Evolutionary conservation across 1,139 yeast species (phyloP).

Genomic region (Candida tropicalis): DNA sequence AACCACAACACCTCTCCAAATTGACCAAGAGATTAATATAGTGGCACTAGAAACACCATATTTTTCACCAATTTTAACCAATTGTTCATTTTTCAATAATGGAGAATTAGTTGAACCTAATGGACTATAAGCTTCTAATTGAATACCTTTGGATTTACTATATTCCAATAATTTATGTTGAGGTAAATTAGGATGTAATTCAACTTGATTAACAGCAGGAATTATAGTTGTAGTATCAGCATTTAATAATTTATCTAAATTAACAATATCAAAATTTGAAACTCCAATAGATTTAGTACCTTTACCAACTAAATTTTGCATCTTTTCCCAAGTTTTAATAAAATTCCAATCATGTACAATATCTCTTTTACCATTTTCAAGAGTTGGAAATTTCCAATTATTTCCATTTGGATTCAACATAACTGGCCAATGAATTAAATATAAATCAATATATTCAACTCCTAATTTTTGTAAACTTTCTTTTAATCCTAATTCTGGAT

Average conservation of each 20-base stretch:
- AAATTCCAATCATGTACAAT: constrained; percentile 40
- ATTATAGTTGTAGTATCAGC: not conserved
- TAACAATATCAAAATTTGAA: constrained; percentile 2
- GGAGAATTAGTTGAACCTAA: constrained; percentile 60
- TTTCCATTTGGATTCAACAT: constrained; percentile 46
- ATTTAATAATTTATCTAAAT: constrained; percentile 2
- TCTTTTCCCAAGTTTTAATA: not conserved
- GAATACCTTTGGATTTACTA: not conserved
- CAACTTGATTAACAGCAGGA: constrained; percentile 5
- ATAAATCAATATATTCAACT: constrained; percentile 76
- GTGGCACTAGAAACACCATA: constrained; percentile 45
- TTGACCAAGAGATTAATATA: constrained; percentile 55
- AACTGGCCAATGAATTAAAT: constrained; percentile 83
- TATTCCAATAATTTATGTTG: constrained; percentile 3
- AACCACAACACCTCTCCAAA: constrained; percentile 52
- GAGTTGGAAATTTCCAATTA: constrained; percentile 29
- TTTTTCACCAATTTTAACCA: constrained; percentile 46
- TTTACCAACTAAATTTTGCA: constrained; percentile 1
- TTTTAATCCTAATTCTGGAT: constrained; percentile 57
- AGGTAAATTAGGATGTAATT: constrained; percentile 2
- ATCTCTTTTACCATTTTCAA: not conserved
- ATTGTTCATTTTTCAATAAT: constrained; percentile 42
- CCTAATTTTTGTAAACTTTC: constrained; percentile 62
- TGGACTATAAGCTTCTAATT: constrained; percentile 21
- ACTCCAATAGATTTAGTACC: constrained; percentile 3